phyloP scores from a whole-genome alignment of 116 monocot species.

The Trichopus zeylanicus region DNA sequence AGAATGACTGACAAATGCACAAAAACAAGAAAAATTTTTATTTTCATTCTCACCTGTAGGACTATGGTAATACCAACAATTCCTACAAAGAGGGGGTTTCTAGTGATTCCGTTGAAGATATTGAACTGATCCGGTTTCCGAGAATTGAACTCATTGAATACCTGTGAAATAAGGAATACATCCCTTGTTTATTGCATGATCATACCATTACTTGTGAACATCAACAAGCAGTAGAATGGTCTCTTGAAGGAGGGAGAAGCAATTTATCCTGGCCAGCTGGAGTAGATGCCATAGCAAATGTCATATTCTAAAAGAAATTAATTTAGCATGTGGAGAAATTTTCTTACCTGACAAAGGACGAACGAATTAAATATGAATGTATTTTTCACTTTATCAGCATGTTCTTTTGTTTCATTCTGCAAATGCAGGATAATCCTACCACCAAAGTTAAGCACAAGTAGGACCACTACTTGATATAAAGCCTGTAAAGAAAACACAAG shows the following conservation, averaged over 20 bases:
- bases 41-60: slow-evolving; percentile 35
- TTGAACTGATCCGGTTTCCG: slow-evolving; percentile 83
- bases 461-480: slow-evolving; percentile 49
- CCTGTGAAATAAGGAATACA: slow-evolving; percentile 20
- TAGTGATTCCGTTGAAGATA: slow-evolving; percentile 60
- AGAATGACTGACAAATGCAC: neutral
- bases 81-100: slow-evolving; percentile 70
- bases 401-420: slow-evolving; percentile 22
- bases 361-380: slow-evolving; percentile 75
- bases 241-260: neutral
- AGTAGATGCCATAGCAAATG: too few relatives aligned
- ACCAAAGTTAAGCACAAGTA: slow-evolving; percentile 53
- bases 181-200: too few relatives aligned
- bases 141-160: slow-evolving; percentile 95
- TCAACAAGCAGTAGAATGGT: neutral
- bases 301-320: too few relatives aligned
- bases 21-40: neutral
- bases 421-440: slow-evolving; percentile 48
- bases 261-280: too few relatives aligned
- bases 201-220: too few relatives aligned
- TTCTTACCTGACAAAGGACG: slow-evolving; percentile 52
- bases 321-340: too few relatives aligned
- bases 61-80: slow-evolving; percentile 59
- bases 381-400: slow-evolving; percentile 63
- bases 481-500: slow-evolving; percentile 14